phyloP scores from a whole-genome alignment of 257 asterid genomes.

The Datura wrightii region DNA sequence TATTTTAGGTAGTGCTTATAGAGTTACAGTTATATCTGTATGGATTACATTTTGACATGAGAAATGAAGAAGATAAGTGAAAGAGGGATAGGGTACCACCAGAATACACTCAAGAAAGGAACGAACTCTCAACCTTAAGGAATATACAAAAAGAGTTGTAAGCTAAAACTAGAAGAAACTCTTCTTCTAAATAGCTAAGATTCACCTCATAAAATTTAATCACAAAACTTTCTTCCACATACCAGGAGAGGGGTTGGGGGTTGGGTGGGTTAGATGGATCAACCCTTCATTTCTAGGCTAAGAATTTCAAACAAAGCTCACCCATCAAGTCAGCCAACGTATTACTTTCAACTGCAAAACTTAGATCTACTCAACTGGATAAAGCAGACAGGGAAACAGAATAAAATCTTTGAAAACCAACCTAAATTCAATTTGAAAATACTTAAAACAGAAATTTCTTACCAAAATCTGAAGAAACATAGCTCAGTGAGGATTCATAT shows the following conservation, averaged over 20 bases:
- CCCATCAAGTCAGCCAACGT: neutral
- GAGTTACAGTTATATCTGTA: neutral
- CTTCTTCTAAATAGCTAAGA: slow-evolving; percentile 18
- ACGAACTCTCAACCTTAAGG: neutral
- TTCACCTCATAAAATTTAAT: neutral
- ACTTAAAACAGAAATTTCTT: neutral
- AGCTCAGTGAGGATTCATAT: no score
- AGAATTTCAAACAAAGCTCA: neutral
- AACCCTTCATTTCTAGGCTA: neutral
- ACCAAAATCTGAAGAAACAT: neutral
- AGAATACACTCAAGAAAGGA: neutral
- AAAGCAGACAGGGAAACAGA: neutral
- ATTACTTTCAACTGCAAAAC: neutral
- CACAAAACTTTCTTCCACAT: neutral
- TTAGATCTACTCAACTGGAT: neutral
- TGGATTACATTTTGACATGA: neutral
- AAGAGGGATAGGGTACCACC: neutral
- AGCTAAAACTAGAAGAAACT: slow-evolving; percentile 9
- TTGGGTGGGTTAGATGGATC: neutral
- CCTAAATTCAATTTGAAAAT: neutral
- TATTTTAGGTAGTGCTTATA: slow-evolving; percentile 8
- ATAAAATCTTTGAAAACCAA: neutral
- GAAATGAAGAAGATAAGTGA: slow-evolving; percentile 3
- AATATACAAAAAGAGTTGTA: neutral
- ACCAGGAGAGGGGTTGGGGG: neutral